Evolutionary conservation across 2,329 filamentous ascomycete species (phyloP).

Genomic region (Dryadomyces sulphureus): DNA sequence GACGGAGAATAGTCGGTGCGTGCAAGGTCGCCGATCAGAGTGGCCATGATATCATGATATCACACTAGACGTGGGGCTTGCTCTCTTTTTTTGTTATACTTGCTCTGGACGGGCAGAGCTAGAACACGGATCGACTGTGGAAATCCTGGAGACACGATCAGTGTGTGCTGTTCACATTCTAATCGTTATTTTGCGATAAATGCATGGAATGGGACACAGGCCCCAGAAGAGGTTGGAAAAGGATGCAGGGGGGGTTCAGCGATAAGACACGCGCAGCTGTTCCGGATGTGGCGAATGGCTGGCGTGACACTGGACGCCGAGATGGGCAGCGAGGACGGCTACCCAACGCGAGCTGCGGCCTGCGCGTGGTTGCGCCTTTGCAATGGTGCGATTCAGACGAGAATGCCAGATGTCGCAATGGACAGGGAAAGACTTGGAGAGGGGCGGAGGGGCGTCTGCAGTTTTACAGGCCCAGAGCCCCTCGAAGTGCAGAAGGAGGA

Average conservation of each 20-base stretch:
- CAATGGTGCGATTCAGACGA: too few relatives aligned
- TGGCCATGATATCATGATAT: conserved; percentile 39
- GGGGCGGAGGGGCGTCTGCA: background rate
- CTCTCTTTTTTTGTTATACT: background rate
- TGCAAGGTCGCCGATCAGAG: conserved; percentile 51
- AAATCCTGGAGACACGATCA: conserved; percentile 7
- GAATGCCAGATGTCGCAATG: too few relatives aligned
- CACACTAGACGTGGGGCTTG: background rate
- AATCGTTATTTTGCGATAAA: conserved; percentile 10
- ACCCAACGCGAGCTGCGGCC: background rate
- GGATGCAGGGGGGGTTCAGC: background rate
- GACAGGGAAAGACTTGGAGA: background rate
- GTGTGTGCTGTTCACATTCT: conserved; percentile 9
- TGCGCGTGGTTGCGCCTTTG: background rate
- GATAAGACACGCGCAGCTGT: background rate
- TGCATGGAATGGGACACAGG: conserved; percentile 4
- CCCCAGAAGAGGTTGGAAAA: background rate
- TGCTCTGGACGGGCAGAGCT: background rate
- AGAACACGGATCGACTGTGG: background rate
- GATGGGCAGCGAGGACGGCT: too few relatives aligned
- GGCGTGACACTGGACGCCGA: background rate
- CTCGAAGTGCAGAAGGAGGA: background rate
- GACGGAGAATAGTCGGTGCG: conserved; percentile 58
- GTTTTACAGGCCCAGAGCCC: background rate
- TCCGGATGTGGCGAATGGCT: background rate